Conservation (phyloP, 495 filamentous ascomycete genomes). For the Penicillium waksmanii region DNA sequence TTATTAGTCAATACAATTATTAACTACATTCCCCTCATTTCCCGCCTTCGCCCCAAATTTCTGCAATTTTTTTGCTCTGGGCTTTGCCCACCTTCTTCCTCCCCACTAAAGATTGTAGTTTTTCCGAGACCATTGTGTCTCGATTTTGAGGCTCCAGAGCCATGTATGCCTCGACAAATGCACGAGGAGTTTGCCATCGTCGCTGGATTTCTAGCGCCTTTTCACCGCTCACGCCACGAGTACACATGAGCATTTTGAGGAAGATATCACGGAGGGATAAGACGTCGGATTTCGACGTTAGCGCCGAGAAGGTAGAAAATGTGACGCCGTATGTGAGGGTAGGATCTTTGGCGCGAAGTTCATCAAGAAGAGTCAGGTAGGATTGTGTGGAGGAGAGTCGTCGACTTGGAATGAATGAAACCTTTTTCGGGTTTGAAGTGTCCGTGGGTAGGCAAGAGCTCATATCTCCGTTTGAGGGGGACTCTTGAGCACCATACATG, state of each 20-base stretch:
- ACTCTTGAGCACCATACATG: constrained; percentile 60
- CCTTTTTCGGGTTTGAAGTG: background rate
- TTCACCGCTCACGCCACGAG: constrained; percentile 74
- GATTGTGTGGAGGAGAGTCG: constrained; percentile 67
- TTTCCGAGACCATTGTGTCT: constrained; percentile 53
- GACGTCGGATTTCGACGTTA: constrained; percentile 74
- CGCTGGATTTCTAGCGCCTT: constrained; percentile 82
- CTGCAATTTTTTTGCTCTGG: constrained; percentile 71
- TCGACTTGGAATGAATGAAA: constrained; percentile 64
- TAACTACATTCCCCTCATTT: constrained; percentile 8
- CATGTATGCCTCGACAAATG: constrained; percentile 70
- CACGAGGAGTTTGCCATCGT: constrained; percentile 71
- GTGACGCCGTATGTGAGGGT: constrained; percentile 63
- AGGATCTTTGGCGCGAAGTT: constrained; percentile 55
- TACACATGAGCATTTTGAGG: constrained; percentile 89
- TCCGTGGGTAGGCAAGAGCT: constrained; percentile 7
- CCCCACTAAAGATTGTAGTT: constrained; percentile 60
- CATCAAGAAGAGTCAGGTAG: constrained; percentile 66
- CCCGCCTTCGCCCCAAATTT: constrained; percentile 64
- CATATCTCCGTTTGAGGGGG: constrained; percentile 12
- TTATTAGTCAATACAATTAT: background rate
- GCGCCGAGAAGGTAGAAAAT: constrained; percentile 69
- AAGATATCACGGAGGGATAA: constrained; percentile 76
- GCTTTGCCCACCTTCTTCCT: constrained; percentile 68
- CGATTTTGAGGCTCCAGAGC: constrained; percentile 50